Base-by-base conservation (phyloP, 768 basidiomycete species). In the Gloeostereum incarnatum region DNA sequence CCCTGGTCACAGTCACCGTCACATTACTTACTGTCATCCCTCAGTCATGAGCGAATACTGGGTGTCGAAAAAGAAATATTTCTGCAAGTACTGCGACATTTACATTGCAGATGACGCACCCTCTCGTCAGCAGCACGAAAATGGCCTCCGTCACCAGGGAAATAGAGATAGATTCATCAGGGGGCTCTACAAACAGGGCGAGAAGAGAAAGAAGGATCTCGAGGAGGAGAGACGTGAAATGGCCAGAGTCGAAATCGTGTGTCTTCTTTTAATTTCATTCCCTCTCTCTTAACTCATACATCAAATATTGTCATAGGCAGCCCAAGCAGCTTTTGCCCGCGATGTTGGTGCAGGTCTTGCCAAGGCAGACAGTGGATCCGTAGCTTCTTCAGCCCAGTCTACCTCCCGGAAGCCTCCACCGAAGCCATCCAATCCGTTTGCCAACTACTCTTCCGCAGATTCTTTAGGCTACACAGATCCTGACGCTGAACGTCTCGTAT, bases 41-140 rank as follows among this genome's bases (percentile, higher is more conserved):
- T n/a, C n/a, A n/a, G n/a, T n/a, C 55, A 92, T 91, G 89, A 81
- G 78, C 48, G 89, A 92, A 57, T 92, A 83, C 57, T 93, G 90
- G 89, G 82, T 92, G 45, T 88, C 88, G 18, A 79, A 86, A 57
- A 91, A 92, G 61, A 83, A 79, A 49, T 94, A 93, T 61, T 85
- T 76, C 55, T 96, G 92, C 79, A 91, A 92, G 56, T 97, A 97
- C 67, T 98, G 96, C 66, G 86, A 91, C 36, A 91, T 90, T 45
- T 97, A 82, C 65, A 97, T 99, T 44, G 76, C 91, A 37, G 96
- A 99, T 62, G 94, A 99, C 68, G 89, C 69, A 7, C 85, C 96
- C 43, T 97, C 94, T 1, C 73, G 87, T 36, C 69, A 75, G 46
- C 89, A 89, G 38, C 96, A 99, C 54, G 96, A 98, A 60, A 86